phyloP scores from a whole-genome alignment of 768 basidiomycete species.

The Boletus subcaerulescens region DNA sequence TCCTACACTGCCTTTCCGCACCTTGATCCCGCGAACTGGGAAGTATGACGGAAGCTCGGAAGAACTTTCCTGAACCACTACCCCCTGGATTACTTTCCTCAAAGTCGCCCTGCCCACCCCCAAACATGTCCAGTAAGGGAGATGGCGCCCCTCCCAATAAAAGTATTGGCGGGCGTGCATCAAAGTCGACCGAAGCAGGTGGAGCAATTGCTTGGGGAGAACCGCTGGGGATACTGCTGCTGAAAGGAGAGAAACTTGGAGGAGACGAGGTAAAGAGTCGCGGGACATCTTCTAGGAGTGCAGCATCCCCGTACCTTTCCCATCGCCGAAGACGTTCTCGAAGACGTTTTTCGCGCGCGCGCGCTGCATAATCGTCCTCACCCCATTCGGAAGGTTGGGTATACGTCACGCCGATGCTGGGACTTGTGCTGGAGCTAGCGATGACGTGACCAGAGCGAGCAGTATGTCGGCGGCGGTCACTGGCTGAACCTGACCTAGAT shows the following conservation, averaged over 20 bases:
- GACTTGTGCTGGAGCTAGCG: slow-evolving; percentile 35
- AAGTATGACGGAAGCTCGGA: slow-evolving; percentile 68
- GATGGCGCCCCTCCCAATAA: slow-evolving; percentile 22
- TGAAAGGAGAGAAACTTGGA: slow-evolving; percentile 7
- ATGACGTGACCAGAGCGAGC: slow-evolving; percentile 21
- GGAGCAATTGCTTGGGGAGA: slow-evolving; percentile 21
- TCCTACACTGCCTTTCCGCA: slow-evolving; percentile 55
- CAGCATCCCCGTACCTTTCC: slow-evolving; percentile 58
- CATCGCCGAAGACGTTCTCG: slow-evolving; percentile 69
- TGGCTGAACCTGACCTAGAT: background rate
- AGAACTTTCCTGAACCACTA: slow-evolving; percentile 41
- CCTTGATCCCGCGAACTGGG: slow-evolving; percentile 54
- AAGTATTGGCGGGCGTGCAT: slow-evolving; percentile 25
- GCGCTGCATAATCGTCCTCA: slow-evolving; percentile 64
- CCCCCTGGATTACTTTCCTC: slow-evolving; percentile 17
- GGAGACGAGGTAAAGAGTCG: slow-evolving; percentile 39
- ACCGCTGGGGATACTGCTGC: background rate
- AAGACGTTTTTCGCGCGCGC: slow-evolving; percentile 68
- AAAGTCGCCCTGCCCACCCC: slow-evolving; percentile 11
- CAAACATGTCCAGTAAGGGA: slow-evolving; percentile 27
- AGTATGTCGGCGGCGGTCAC: slow-evolving; percentile 13
- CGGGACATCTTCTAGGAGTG: slow-evolving; percentile 64
- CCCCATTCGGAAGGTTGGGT: slow-evolving; percentile 47
- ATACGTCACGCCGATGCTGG: slow-evolving; percentile 7
- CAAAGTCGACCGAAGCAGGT: slow-evolving; percentile 26